A percentile compares a stretch with the other conserved stretches of the same genome.
phyloP scores from a whole-genome alignment of 257 asterid genomes.

The Solanum dulcamara region DNA sequence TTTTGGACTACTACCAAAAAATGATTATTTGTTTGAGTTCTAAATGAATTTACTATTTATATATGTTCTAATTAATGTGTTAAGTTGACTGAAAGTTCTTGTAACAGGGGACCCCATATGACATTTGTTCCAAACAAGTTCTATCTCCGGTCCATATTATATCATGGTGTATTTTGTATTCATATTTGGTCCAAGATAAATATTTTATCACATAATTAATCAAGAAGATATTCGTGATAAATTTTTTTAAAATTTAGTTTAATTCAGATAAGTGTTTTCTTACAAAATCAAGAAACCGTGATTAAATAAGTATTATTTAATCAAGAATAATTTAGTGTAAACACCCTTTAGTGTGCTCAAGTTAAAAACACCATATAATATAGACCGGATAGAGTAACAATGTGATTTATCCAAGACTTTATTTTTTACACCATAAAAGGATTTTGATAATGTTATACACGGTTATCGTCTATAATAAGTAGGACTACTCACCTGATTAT shows the following conservation, averaged over 20 bases:
- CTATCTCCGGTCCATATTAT: neutral
- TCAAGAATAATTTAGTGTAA: neutral
- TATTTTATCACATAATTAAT: neutral
- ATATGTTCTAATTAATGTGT: neutral
- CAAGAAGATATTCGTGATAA: no score
- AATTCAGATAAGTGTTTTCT: neutral
- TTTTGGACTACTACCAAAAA: slow-evolving; percentile 1
- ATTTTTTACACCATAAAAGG: neutral
- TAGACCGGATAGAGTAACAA: neutral
- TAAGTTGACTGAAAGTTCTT: slow-evolving; percentile 5
- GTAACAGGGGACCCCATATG: slow-evolving; percentile 6
- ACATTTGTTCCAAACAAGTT: neutral
- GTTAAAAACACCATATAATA: neutral
- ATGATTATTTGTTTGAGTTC: neutral
- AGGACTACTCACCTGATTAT: neutral
- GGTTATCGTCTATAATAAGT: neutral
- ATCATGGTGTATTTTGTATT: neutral
- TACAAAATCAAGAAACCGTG: neutral
- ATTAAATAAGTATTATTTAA: neutral
- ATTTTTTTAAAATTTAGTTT: neutral
- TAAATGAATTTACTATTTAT: neutral
- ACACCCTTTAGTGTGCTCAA: neutral
- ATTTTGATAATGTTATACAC: neutral
- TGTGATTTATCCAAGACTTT: neutral
- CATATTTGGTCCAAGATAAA: neutral